phyloP scores from a whole-genome alignment of 2,329 filamentous ascomycete genomes.

The Teratosphaeria destructans region DNA sequence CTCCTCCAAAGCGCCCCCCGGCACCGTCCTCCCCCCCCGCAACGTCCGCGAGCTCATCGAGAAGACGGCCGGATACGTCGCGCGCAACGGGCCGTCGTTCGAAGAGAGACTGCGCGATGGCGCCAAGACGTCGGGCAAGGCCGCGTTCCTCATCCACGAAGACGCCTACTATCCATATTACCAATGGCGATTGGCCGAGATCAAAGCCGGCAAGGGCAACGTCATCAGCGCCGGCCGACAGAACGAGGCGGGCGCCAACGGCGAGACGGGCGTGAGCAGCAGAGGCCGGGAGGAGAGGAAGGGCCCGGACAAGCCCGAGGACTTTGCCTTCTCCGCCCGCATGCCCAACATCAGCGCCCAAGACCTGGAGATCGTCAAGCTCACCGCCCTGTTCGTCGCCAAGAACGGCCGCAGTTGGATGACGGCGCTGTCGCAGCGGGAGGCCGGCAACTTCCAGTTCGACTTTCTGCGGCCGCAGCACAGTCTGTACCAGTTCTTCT shows the following conservation, averaged over 20 bases:
- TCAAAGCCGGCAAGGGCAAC: slow-evolving; percentile 73
- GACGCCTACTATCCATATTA: slow-evolving; percentile 88
- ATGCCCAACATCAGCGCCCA: slow-evolving; percentile 97
- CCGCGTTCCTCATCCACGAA: slow-evolving; percentile 69
- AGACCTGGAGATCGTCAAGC: slow-evolving; percentile 61
- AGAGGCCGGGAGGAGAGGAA: slow-evolving; percentile 52
- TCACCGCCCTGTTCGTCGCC: slow-evolving; percentile 86
- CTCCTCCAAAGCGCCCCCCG: slow-evolving; percentile 66
- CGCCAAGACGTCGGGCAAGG: slow-evolving; percentile 75
- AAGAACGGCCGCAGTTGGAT: slow-evolving; percentile 88
- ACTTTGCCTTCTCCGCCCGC: slow-evolving; percentile 86
- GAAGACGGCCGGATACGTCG: slow-evolving; percentile 89
- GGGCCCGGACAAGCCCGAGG: slow-evolving; percentile 68
- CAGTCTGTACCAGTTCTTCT: slow-evolving; percentile 92
- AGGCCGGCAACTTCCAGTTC: slow-evolving; percentile 86
- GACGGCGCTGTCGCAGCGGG: slow-evolving; percentile 77
- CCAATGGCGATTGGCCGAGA: slow-evolving; percentile 78
- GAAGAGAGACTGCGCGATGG: slow-evolving; percentile 80
- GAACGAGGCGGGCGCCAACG: slow-evolving; percentile 46
- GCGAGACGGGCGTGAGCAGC: slow-evolving; percentile 27
- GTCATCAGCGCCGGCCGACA: slow-evolving; percentile 64
- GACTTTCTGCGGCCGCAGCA: slow-evolving; percentile 93
- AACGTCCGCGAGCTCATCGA: slow-evolving; percentile 79
- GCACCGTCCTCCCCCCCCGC: slow-evolving; percentile 74
- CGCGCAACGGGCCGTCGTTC: slow-evolving; percentile 55